Evolutionary conservation across 139 green algal species (phyloP).

Genomic region (Eudorina sp.): DNA sequence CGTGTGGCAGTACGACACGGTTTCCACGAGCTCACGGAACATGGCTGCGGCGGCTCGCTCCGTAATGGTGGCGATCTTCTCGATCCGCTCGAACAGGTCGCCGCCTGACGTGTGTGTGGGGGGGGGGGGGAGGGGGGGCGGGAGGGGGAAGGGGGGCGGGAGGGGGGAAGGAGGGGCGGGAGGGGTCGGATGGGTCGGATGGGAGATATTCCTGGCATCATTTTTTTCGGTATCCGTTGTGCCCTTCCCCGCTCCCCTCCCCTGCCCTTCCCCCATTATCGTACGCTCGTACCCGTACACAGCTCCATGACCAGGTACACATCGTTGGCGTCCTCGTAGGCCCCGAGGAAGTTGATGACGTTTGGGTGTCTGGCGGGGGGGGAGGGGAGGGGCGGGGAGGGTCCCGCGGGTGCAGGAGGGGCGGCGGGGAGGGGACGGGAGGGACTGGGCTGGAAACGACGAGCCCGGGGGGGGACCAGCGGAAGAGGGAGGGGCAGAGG

Average conservation of each 20-base stretch:
- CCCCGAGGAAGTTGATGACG: conserved; percentile 46
- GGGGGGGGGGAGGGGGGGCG: not conserved
- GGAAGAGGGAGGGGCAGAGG: too few relatives aligned
- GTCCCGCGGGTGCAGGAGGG: too few relatives aligned
- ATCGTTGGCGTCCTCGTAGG: conserved; percentile 81
- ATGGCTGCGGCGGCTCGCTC: conserved; percentile 20
- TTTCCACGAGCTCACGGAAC: conserved; percentile 51
- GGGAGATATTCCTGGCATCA: too few relatives aligned
- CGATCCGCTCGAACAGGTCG: conserved; percentile 47
- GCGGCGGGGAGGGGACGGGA: too few relatives aligned
- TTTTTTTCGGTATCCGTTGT: too few relatives aligned
- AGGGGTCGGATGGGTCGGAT: too few relatives aligned
- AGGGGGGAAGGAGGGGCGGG: too few relatives aligned
- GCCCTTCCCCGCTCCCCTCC: not conserved
- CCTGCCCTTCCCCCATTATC: too few relatives aligned
- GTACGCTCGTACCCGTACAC: conserved; percentile 74
- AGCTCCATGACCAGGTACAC: conserved; percentile 93
- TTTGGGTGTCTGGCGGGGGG: conserved; percentile 15
- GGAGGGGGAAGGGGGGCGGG: not conserved
- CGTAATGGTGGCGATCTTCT: conserved; percentile 7
- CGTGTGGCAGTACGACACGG: conserved; percentile 60
- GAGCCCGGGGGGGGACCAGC: too few relatives aligned
- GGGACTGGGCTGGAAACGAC: too few relatives aligned
- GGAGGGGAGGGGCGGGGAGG: too few relatives aligned
- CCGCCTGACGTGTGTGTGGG: not conserved